Base-by-base conservation (phyloP, 2,329 filamentous ascomycete species). In the Metarhizium album region DNA sequence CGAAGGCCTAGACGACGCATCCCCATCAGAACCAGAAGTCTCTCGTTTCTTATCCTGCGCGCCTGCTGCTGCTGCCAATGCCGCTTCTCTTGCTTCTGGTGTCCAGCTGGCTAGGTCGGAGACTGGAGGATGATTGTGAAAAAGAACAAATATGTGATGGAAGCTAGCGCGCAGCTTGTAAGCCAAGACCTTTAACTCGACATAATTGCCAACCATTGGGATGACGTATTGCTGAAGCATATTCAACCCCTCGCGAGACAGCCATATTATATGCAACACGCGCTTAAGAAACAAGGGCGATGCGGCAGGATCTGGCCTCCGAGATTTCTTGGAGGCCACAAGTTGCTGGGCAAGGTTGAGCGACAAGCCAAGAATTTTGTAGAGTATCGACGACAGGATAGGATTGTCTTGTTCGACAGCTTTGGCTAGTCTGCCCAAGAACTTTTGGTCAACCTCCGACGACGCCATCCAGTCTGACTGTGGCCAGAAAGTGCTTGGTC, bases 381-480 rank as follows among this genome's bases (percentile, higher is more conserved):
- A 96, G 45, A 98, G 79, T 65, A 88, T 90, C 20, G 79, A 79
- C 7, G 87, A 87, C 45, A 97, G 79, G 18, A 90, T 75, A 3
- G 87, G 83, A 62, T 91, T 93, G 59, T 87, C 83, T 53, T 79
- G 73, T 63, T 84, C 83, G 59, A 89, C 90, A 54, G 83, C 78
- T 69, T 84, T 86, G 65, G 93, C 91, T 65, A 95, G 84, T 64
- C 83, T 84, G 70, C 89, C 90, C 62, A 98, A 78, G 70, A 94
- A 95, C 72, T 97, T 98, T 72, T 95, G 90, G 68, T 98, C 93
- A 55, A 97, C 89, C 71, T 95, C 89, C 54, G 90, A 93, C 65
- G 90, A 93, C 71, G 93, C 93, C 93, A 97, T 98, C 55, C 64
- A 63, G 61, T 49, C 42, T 2, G 27, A 2, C 31, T 37, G 37